phyloP scores from a whole-genome alignment of 1,284 basidiomycete species.

The Porphyrellus sp. region DNA sequence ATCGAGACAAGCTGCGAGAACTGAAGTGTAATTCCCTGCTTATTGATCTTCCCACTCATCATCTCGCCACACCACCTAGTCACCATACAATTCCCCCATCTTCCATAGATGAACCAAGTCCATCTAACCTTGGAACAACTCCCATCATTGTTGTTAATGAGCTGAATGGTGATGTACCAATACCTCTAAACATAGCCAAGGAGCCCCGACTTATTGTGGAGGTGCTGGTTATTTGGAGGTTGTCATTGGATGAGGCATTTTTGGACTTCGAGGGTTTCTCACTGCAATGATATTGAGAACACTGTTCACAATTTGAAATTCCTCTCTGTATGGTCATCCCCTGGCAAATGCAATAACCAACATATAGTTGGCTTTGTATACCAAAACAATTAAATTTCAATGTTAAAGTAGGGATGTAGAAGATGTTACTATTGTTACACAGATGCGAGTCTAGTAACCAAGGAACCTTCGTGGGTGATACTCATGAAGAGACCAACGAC shows the following conservation, averaged over 20 bases:
- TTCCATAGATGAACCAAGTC: constrained; percentile 11
- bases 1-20: constrained; percentile 49
- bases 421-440: too few species aligned
- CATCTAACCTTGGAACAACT: constrained; percentile 33
- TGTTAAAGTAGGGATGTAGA: too few species aligned
- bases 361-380: too few species aligned
- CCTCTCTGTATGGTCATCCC: too few species aligned
- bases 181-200: too few species aligned
- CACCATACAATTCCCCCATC: constrained; percentile 4
- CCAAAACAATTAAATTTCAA: too few species aligned
- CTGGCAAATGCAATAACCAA: too few species aligned
- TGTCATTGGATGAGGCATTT: constrained; percentile 68
- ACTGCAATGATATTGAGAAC: constrained; percentile 40
- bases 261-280: constrained; percentile 70
- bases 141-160: constrained; percentile 28
- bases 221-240: constrained; percentile 69
- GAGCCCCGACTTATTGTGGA: constrained; percentile 69
- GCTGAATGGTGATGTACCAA: constrained; percentile 9
- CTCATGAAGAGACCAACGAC: too few species aligned
- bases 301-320: too few species aligned
- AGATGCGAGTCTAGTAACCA: too few species aligned
- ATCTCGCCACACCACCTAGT: background rate
- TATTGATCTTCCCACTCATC: constrained; percentile 19
- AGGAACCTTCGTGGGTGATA: too few species aligned
- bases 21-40: constrained; percentile 35